phyloP scores from a whole-genome alignment of 441 rosid genomes.

The Arabidopsis hybrid region DNA sequence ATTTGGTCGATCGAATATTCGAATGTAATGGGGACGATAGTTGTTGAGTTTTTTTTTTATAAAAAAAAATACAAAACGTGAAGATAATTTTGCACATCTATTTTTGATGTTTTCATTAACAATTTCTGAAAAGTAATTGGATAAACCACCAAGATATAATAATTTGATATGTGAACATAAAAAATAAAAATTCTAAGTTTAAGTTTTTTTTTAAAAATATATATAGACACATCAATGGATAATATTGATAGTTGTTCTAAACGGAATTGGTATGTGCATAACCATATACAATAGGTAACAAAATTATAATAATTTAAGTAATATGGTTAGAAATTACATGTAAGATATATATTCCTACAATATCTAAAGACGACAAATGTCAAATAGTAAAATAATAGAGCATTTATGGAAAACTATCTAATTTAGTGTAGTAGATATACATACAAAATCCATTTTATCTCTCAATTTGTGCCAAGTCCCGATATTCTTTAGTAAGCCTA shows the following conservation, averaged over 20 bases:
- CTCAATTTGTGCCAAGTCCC: constrained; percentile 3
- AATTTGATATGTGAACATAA: not conserved
- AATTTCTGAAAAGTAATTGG: not conserved
- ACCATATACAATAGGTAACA: too few species aligned
- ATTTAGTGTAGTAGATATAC: not conserved
- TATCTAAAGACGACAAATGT: constrained; percentile 18
- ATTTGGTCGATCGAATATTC: constrained; percentile 27
- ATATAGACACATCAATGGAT: not conserved
- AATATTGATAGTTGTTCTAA: not conserved
- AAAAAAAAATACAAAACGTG: not conserved
- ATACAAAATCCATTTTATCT: not conserved
- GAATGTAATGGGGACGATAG: constrained; percentile 11
- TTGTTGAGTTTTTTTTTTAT: not conserved
- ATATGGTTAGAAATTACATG: constrained; percentile 1
- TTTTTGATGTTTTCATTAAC: not conserved
- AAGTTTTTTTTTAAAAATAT: not conserved
- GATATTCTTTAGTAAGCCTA: constrained; percentile 32
- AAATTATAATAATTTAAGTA: not conserved
- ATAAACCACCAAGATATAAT: not conserved
- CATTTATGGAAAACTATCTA: not conserved
- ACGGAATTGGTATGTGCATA: too few species aligned
- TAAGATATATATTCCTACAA: not conserved
- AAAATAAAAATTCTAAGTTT: not conserved
- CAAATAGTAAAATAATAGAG: constrained; percentile 18
- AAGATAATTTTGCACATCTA: not conserved